Base-by-base conservation (phyloP, 108 stramenopile genomes). In the Pseudonitzschia delicatissima region DNA sequence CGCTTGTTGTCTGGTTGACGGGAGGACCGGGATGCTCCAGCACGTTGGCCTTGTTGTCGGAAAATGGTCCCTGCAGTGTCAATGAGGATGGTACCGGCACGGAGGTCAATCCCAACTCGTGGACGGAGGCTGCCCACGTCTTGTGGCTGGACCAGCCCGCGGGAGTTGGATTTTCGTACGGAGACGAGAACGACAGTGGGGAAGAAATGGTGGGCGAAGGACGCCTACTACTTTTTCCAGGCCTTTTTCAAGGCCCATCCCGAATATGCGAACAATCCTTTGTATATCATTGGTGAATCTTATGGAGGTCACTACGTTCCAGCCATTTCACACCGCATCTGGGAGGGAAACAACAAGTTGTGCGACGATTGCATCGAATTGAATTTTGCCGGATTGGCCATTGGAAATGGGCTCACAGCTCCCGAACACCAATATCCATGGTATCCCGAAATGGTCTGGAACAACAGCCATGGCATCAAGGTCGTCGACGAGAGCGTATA, bases 251-350 rank as follows among this genome's bases (percentile, higher is more conserved):
- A 91, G 59, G 70, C 72, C 5, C 88, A 96, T 73, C 86, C 87
- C 13, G 87, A 96, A 60, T 92, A 85, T 73, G 83, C 84, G 44
- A 88, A 84, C 66, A 77, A 57, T 66, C 89, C 89, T 20, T 69
- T 96, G 27, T 94, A 67, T 71, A 84, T 96, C 62, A 81, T 91
- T 9, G 91, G 92, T 21, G 91, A 91, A 60, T 87, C 90, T 5
- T 98, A 98, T 72, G 98, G 90, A 4, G 98, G 98, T 27, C 98
- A 99, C 74, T 99, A 97, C 77, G 95, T 90, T 11, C 96, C 97
- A 17, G 92, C 92, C 60, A 90, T 97, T 59, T 81, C 93, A 2
- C 78, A 89, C 68, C 72, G 68, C 60, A 69, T 74, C 65, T 70
- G 61, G 50, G 17, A 63, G 17, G 76, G 76, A n/a, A 77, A 77